phyloP scores from a whole-genome alignment of 106 monocot species.

The Dendrobium nobile region DNA sequence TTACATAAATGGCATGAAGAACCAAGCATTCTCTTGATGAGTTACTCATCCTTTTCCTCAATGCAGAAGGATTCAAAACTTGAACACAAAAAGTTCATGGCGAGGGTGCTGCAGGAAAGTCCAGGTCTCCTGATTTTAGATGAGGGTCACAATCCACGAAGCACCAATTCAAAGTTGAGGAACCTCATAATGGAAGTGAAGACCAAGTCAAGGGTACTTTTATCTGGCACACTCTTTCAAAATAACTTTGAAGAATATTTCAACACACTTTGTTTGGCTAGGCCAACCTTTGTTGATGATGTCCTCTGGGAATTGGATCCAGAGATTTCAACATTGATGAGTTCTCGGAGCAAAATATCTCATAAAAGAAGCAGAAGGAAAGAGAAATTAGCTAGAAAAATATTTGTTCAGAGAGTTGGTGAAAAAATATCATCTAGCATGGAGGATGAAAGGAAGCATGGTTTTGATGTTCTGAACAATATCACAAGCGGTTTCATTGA shows the following conservation, averaged over 20 bases:
- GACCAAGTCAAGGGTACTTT: conserved; percentile 55
- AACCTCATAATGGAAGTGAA: conserved; percentile 58
- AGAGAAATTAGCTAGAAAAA: conserved; percentile 47
- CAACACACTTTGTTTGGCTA: conserved; percentile 62
- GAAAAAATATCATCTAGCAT: conserved; percentile 42
- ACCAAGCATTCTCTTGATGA: conserved; percentile 61
- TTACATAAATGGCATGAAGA: conserved; percentile 57
- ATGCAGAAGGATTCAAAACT: conserved; percentile 28
- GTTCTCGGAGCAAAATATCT: conserved; percentile 11
- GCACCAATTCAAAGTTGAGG: conserved; percentile 55
- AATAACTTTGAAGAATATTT: conserved; percentile 87
- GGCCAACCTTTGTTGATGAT: conserved; percentile 52
- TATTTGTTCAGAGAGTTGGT: conserved; percentile 59
- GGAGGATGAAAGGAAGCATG: conserved; percentile 35
- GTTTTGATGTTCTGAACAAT: conserved; percentile 36
- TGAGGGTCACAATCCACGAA: conserved; percentile 83
- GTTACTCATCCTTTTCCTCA: conserved; percentile 49
- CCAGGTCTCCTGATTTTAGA: conserved; percentile 69
- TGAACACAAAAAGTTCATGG: conserved; percentile 36
- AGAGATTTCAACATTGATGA: conserved; percentile 5
- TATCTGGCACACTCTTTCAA: conserved; percentile 72
- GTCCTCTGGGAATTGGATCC: conserved; percentile 28
- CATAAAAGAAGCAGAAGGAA: conserved; percentile 19
- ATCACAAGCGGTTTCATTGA: conserved; percentile 51
- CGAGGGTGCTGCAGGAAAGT: conserved; percentile 34